Conservation (phyloP, 345 rosid genomes). For the Eucalyptus marginata region DNA sequence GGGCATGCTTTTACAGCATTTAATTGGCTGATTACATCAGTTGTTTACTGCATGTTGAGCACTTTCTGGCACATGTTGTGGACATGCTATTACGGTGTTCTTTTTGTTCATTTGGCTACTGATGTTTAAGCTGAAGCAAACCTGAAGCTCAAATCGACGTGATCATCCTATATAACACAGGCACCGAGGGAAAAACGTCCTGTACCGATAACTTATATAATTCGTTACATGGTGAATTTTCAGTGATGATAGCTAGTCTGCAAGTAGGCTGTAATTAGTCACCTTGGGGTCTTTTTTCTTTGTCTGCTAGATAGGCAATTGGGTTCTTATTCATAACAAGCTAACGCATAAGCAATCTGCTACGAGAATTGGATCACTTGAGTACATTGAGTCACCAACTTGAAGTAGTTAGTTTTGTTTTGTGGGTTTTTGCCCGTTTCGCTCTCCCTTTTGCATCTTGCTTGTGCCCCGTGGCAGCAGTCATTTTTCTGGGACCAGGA, state of each 20-base stretch:
- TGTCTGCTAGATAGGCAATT: background rate
- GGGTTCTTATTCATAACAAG: background rate
- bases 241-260: background rate
- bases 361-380: background rate
- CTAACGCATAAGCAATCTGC: background rate
- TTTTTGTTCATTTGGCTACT: background rate
- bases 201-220: background rate
- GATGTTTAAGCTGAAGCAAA: background rate
- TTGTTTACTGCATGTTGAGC: background rate
- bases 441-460: background rate
- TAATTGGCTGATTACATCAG: background rate
- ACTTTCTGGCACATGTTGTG: background rate
- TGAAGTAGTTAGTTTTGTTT: background rate
- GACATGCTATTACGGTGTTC: no score
- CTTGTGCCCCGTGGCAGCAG: background rate
- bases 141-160: background rate
- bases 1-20: background rate
- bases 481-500: background rate
- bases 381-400: background rate
- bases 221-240: background rate
- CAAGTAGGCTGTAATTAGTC: background rate
- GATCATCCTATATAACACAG: background rate
- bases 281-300: background rate
- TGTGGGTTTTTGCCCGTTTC: background rate
- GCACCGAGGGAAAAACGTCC: background rate